phyloP scores from a whole-genome alignment of 2,329 filamentous ascomycete genomes.

The Cordyceps pruinosa region DNA sequence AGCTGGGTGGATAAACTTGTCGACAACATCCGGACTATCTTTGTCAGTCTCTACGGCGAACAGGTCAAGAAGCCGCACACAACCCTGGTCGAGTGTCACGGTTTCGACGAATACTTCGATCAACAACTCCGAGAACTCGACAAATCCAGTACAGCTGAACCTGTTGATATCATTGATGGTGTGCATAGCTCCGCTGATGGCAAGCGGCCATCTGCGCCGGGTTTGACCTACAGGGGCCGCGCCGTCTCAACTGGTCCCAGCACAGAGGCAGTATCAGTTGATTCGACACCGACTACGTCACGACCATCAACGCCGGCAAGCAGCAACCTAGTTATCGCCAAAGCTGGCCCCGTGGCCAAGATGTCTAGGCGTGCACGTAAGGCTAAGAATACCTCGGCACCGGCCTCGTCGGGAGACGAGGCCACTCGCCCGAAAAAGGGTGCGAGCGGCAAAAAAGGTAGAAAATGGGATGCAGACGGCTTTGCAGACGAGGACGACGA shows the following conservation, averaged over 20 bases:
- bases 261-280: conserved; percentile 46
- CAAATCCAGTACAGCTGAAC: conserved; percentile 39
- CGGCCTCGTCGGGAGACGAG: conserved; percentile 80
- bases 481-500: conserved; percentile 76
- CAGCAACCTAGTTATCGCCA: conserved; percentile 60
- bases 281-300: conserved; percentile 69
- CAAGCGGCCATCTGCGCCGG: conserved; percentile 26
- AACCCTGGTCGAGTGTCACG: conserved; percentile 67
- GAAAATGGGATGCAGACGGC: conserved; percentile 89
- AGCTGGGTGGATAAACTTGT: conserved; percentile 96
- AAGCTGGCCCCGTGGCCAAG: conserved; percentile 66
- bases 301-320: conserved; percentile 68
- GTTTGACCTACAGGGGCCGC: conserved; percentile 34
- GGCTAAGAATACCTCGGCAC: conserved; percentile 57
- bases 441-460: conserved; percentile 72
- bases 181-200: conserved; percentile 12
- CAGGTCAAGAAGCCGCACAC: conserved; percentile 76
- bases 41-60: conserved; percentile 82
- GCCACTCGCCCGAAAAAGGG: conserved; percentile 47
- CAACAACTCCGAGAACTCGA: conserved; percentile 82
- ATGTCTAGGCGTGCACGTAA: conserved; percentile 75
- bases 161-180: conserved; percentile 20
- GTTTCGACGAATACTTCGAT: conserved; percentile 91
- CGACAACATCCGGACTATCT: conserved; percentile 89
- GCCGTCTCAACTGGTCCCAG: conserved; percentile 25